A percentile compares a stretch with the other conserved stretches of the same genome.
phyloP scores from a whole-genome alignment of 495 filamentous ascomycete genomes.

The Penicillium silybi region DNA sequence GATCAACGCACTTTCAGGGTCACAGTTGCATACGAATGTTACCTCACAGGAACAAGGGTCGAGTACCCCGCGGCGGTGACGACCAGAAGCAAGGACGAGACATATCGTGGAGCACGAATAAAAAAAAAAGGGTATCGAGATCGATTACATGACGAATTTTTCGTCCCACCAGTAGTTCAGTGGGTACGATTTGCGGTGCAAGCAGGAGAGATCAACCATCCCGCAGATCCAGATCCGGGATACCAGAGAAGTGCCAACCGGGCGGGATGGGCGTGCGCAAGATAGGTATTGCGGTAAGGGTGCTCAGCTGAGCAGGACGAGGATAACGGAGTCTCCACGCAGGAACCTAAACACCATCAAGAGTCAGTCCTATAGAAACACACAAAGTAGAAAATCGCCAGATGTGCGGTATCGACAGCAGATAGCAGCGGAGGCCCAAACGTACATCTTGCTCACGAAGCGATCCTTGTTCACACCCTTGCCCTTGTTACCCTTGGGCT shows the following conservation, averaged over 20 bases:
- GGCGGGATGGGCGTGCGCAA: slow-evolving; percentile 11
- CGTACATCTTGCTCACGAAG: slow-evolving; percentile 97
- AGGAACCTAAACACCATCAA: slow-evolving; percentile 63
- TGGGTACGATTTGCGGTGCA: slow-evolving; percentile 11
- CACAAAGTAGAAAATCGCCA: background rate
- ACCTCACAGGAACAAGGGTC: slow-evolving; percentile 6
- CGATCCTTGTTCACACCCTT: slow-evolving; percentile 94
- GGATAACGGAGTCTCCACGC: slow-evolving; percentile 87
- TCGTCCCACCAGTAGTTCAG: slow-evolving; percentile 1
- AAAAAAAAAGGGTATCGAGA: slow-evolving; percentile 26
- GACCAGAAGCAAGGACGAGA: slow-evolving; percentile 24
- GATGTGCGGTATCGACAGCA: background rate
- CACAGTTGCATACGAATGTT: slow-evolving; percentile 13
- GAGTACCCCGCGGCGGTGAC: slow-evolving; percentile 4
- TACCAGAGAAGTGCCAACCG: slow-evolving; percentile 13
- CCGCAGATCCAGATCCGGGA: slow-evolving; percentile 5
- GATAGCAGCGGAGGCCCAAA: slow-evolving; percentile 5
- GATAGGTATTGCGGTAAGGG: slow-evolving; percentile 1
- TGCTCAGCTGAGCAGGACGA: slow-evolving; percentile 79
- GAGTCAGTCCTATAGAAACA: background rate
- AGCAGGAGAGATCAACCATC: slow-evolving; percentile 12
- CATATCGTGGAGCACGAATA: background rate
- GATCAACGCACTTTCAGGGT: background rate
- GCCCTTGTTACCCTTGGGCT: slow-evolving; percentile 82
- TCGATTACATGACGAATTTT: slow-evolving; percentile 22